Percentiles rank a stretch among this genome's conserved stretches.
These are phyloP conservation scores for Torulaspora microellipsoides DNA, from an alignment of 805 yeast genomes.

Conservation along the genomic window DNA sequence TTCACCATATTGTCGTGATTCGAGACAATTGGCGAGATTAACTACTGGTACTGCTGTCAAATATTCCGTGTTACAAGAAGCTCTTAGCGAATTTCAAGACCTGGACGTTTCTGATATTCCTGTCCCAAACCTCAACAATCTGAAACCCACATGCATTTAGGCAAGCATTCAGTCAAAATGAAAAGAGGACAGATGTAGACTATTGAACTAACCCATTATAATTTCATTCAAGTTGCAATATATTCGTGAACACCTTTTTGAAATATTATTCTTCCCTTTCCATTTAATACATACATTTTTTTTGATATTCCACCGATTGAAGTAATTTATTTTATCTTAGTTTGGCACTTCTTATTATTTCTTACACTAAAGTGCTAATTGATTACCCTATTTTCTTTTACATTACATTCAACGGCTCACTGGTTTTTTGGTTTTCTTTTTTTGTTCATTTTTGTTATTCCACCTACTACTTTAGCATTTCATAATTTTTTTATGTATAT, in stretches of 20 bases:
- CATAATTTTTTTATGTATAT: no score
- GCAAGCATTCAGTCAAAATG: conserved; percentile 7
- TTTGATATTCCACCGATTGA: no score
- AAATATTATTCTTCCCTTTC: background rate
- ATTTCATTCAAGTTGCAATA: background rate
- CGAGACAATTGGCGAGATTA: conserved; percentile 44
- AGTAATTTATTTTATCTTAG: no score
- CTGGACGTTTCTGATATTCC: conserved; percentile 39
- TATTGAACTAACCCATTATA: no score
- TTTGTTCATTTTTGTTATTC: background rate
- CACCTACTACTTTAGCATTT: no score
- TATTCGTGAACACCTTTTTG: conserved; percentile 1
- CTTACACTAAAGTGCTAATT: no score
- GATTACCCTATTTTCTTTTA: no score
- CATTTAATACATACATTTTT: no score
- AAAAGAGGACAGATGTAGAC: no score
- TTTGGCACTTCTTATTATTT: no score
- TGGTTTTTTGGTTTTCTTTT: background rate
- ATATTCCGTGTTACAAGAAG: conserved; percentile 39
- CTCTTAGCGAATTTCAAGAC: conserved; percentile 36
- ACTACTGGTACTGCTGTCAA: conserved; percentile 43
- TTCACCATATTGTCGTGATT: conserved; percentile 44
- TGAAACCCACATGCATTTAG: conserved; percentile 26
- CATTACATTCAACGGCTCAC: background rate
- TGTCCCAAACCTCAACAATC: conserved; percentile 39